Evolutionary conservation across 345 rosid genomes (phyloP).

Genomic region (Cardamine chenopodiifolia): DNA sequence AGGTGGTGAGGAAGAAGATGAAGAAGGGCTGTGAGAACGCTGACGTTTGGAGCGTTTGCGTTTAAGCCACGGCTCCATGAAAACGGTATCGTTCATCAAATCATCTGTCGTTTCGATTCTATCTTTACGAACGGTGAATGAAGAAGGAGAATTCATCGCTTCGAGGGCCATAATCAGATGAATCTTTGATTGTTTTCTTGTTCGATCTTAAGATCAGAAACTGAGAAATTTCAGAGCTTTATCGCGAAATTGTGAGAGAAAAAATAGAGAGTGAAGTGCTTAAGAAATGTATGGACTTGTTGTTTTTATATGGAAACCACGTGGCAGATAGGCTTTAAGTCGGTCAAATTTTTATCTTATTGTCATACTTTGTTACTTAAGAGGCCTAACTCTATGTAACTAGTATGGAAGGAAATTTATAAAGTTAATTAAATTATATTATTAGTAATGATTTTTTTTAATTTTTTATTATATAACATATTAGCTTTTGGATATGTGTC

Average conservation of each 20-base stretch:
- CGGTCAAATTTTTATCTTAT: conserved; percentile 58
- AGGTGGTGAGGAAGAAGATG: conserved; percentile 40
- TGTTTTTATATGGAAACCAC: conserved; percentile 42
- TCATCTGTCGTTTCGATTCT: conserved; percentile 29
- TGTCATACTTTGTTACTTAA: conserved; percentile 14
- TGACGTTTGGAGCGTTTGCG: conserved; percentile 68
- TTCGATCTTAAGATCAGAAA: background rate
- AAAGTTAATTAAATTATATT: background rate
- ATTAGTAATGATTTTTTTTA: background rate
- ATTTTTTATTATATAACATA: background rate
- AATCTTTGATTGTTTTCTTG: background rate
- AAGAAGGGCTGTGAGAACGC: conserved; percentile 45
- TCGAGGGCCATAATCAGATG: conserved; percentile 63
- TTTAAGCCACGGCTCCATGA: conserved; percentile 63
- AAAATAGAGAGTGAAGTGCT: conserved; percentile 36
- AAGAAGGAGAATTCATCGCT: conserved; percentile 58
- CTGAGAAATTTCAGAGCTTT: conserved; percentile 6
- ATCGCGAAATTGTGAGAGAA: background rate
- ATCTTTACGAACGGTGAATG: conserved; percentile 16
- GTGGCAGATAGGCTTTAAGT: conserved; percentile 50
- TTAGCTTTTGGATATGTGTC: conserved; percentile 16
- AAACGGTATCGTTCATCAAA: conserved; percentile 36
- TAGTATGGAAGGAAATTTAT: background rate
- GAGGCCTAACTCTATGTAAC: background rate
- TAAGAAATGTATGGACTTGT: conserved; percentile 35